Percentiles rank a stretch among this genome's conserved stretches.
Conservation (phyloP, 495 filamentous ascomycete species). For the Penicillium lividum region DNA sequence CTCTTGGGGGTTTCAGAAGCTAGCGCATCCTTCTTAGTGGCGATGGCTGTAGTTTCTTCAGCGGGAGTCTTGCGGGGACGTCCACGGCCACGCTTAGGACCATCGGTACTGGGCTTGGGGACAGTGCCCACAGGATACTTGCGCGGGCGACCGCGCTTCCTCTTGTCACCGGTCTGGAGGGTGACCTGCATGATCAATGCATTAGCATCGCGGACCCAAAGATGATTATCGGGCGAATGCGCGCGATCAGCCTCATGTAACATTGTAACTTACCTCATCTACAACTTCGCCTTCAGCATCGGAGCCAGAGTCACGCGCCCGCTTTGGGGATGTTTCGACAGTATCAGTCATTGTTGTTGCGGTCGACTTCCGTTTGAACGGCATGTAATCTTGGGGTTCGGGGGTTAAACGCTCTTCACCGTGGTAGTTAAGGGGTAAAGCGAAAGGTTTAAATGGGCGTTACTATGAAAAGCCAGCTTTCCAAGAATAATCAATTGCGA, state of each 20-base stretch:
- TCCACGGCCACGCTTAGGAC: conserved; percentile 44
- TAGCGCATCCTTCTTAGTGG: conserved; percentile 6
- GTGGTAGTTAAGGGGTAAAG: background rate
- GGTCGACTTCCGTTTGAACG: conserved; percentile 32
- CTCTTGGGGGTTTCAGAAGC: conserved; percentile 14
- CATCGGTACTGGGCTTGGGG: conserved; percentile 26
- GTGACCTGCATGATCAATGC: conserved; percentile 8
- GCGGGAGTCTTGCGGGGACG: conserved; percentile 31
- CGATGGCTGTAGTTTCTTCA: conserved; percentile 13
- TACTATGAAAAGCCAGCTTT: background rate
- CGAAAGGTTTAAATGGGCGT: background rate
- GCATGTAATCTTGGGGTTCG: conserved; percentile 14
- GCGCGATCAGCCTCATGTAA: conserved; percentile 5
- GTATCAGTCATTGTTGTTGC: conserved; percentile 16
- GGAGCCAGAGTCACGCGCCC: conserved; percentile 14
- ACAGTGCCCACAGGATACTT: conserved; percentile 31
- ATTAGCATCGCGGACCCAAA: conserved; percentile 7
- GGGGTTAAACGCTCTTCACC: background rate
- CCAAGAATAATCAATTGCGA: background rate
- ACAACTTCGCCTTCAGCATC: background rate
- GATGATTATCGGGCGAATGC: background rate
- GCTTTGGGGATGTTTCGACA: conserved; percentile 27
- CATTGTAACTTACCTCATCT: conserved; percentile 11
- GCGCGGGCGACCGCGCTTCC: conserved; percentile 42
- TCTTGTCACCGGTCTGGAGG: conserved; percentile 38